Evolutionary conservation across 2,329 filamentous ascomycete genomes (phyloP), one percentile per base, ranked within the genome.

Genomic region (Cyphellophora europaea): DNA sequence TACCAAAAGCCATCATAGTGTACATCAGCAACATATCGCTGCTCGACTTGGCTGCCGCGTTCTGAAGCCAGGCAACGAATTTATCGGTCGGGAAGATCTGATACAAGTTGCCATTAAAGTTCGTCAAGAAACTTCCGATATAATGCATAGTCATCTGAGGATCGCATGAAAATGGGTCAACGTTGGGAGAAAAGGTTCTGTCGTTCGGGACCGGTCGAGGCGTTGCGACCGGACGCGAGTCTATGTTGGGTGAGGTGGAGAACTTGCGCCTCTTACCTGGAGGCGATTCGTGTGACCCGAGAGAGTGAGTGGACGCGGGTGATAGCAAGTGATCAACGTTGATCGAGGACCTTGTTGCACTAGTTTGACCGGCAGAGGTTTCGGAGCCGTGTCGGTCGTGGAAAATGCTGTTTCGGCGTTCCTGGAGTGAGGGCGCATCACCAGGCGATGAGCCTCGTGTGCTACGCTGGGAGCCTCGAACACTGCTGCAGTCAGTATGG

Each of bases 21-120:
- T 79, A 77, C 6, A 79, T 56, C 3, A 79, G 58, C 68, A 77
- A 74, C 27, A 69, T 59, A 48, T 79, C 74, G 27, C 71, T 64
- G 13, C 58, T 53, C 11, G 61, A 66, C 46, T 73, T 75, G 8
- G 62, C 55, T n/a, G 49, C 52, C 23, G 53, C 57, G 11, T 59
- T 62, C 32, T 62, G 61, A 19, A 73, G 55, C 76, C 76, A 79
- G 14, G 58, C 49, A 16, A 65, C 55, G 44, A 79, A 78, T 6
- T 64, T 58, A 25, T 59, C 53, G 21, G 63, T 61, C 2, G 74
- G 73, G 38, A 77, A 73, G 43, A 79, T 68, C 40, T 63, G 62
- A 45, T 72, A 74, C 8, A 67, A 62, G 4, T 65, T 64, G 38
- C 65, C 64, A 42, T 76, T 72, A 32, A 72, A 59, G 42, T 72